phyloP scores from a whole-genome alignment of 192 early-diverging fungal species.

The Lunasporangiospora selenospora region DNA sequence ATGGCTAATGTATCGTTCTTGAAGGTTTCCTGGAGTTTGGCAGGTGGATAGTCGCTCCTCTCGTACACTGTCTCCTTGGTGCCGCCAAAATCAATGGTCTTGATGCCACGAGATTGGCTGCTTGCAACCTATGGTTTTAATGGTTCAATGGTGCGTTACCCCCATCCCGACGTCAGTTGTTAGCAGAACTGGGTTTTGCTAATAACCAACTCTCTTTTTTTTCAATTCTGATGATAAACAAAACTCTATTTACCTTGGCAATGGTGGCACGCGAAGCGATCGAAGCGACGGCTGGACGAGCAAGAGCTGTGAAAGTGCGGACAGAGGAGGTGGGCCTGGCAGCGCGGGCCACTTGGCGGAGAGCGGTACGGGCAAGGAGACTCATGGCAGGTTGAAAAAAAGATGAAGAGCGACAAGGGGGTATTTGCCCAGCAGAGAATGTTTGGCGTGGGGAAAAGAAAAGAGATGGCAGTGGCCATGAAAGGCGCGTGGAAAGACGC shows the following conservation, averaged over 20 bases:
- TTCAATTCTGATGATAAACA: too few relatives aligned
- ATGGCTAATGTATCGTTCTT: constrained; percentile 92
- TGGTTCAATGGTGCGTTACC: too few relatives aligned
- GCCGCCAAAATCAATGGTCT: constrained; percentile 96
- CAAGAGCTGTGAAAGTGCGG: constrained; percentile 26
- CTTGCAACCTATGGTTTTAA: constrained; percentile 11
- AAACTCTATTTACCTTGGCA: constrained; percentile 21
- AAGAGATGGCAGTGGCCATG: too few relatives aligned
- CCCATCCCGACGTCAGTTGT: too few relatives aligned
- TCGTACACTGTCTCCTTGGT: constrained; percentile 93
- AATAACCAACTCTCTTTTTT: too few relatives aligned
- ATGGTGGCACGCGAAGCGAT: constrained; percentile 16
- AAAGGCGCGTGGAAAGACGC: too few relatives aligned
- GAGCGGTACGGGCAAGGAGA: constrained; percentile 20
- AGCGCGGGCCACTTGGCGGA: constrained; percentile 31
- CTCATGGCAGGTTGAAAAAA: constrained; percentile 12
- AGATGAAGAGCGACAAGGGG: too few relatives aligned
- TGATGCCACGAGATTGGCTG: constrained; percentile 76
- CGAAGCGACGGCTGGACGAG: constrained; percentile 12
- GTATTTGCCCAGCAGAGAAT: too few relatives aligned
- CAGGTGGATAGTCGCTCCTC: constrained; percentile 91
- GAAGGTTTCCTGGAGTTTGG: constrained; percentile 91
- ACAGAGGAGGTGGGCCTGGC: constrained; percentile 15
- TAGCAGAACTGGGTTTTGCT: too few relatives aligned
- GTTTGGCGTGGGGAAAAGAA: too few relatives aligned